phyloP scores from a whole-genome alignment of 306 rosid species.

The Lablab purpureus region DNA sequence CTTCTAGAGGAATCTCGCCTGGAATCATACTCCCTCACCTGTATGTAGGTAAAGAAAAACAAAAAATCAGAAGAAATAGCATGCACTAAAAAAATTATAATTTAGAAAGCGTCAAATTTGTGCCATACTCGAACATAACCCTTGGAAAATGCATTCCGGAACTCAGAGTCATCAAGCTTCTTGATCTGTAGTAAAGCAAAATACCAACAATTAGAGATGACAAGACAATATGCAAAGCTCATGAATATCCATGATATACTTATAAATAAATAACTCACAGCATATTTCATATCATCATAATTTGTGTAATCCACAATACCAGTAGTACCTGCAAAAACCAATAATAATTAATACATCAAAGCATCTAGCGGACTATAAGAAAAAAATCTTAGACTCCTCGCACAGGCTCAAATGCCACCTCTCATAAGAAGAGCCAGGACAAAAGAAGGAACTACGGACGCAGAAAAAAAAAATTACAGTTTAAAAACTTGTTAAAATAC shows the following conservation, averaged over 20 bases:
- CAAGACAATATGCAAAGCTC: constrained; percentile 13
- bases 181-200: constrained; percentile 68
- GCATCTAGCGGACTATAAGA: neutral
- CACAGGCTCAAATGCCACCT: constrained; percentile 28
- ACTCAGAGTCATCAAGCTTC: constrained; percentile 98
- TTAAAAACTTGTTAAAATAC: neutral
- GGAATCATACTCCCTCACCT: constrained; percentile 97
- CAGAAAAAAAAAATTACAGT: neutral
- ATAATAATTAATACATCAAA: constrained; percentile 21
- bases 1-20: constrained; percentile 90
- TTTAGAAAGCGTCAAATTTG: constrained; percentile 15
- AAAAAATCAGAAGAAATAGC: constrained; percentile 29
- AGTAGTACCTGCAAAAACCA: constrained; percentile 75
- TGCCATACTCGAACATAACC: constrained; percentile 79
- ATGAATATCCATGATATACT: constrained; percentile 20
- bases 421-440: neutral
- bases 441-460: neutral
- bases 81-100: neutral
- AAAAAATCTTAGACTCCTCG: neutral
- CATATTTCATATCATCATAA: constrained; percentile 97
- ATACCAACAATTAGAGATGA: neutral
- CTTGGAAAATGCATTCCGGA: constrained; percentile 91
- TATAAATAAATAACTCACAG: constrained; percentile 66
- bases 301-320: constrained; percentile 97
- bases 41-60: constrained; percentile 13